These are phyloP conservation scores for Leptomonas pyrrhocoris DNA, from an alignment of 208 protist genomes.

Conservation along the genomic window DNA sequence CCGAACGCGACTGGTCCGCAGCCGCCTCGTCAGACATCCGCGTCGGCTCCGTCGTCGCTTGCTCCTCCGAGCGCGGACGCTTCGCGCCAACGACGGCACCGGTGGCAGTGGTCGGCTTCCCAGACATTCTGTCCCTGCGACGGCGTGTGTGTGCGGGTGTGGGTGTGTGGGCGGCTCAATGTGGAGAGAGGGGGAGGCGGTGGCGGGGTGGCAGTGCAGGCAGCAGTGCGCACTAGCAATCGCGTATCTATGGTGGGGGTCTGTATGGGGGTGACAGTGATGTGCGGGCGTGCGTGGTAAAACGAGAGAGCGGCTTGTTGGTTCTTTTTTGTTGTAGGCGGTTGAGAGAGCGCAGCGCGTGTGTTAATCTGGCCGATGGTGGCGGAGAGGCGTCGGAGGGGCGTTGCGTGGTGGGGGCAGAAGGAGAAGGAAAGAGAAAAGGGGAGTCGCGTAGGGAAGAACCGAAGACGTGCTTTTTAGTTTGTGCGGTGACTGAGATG, in stretches of 20 bases:
- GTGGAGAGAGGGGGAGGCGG: constrained; percentile 3
- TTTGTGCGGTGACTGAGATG: too few relatives aligned
- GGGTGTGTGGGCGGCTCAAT: too few relatives aligned
- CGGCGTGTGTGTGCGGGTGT: neutral
- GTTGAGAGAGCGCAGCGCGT: too few relatives aligned
- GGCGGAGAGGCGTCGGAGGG: too few relatives aligned
- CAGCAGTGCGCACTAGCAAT: neutral
- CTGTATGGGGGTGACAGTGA: neutral
- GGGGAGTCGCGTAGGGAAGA: too few relatives aligned
- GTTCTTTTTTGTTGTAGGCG: too few relatives aligned
- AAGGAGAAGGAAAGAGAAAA: too few relatives aligned
- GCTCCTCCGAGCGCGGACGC: neutral
- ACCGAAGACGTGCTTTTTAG: too few relatives aligned
- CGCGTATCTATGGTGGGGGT: neutral
- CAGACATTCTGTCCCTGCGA: neutral
- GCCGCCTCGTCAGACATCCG: neutral
- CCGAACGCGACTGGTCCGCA: constrained; percentile 5
- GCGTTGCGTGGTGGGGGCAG: too few relatives aligned
- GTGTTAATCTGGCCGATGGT: too few relatives aligned
- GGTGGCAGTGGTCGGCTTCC: neutral
- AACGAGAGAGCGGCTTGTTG: too few relatives aligned
- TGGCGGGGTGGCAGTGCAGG: neutral
- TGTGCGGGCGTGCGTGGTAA: too few relatives aligned
- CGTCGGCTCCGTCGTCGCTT: neutral
- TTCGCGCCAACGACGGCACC: neutral